These are phyloP conservation scores for Aspergillus clavatus DNA, from an alignment of 2,329 filamentous ascomycete genomes.

Conservation along the genomic window DNA sequence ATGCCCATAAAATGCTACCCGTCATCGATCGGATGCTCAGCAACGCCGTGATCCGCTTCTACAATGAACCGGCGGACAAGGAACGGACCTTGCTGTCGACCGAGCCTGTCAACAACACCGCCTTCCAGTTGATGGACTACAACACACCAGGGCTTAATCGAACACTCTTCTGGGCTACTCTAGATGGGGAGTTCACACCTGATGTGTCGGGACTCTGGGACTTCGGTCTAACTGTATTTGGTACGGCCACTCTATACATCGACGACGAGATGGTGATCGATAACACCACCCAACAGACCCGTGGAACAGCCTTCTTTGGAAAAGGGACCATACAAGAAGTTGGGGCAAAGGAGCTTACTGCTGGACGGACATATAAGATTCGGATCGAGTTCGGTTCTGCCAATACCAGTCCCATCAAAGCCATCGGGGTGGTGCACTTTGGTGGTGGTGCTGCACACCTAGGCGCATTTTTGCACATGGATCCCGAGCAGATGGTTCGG, in stretches of 20 bases:
- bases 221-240: slow-evolving; percentile 57
- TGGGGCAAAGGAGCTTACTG: slow-evolving; percentile 33
- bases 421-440: slow-evolving; percentile 19
- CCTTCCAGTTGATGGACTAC: slow-evolving; percentile 33
- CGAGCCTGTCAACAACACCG: slow-evolving; percentile 26
- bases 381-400: slow-evolving; percentile 27
- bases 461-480: slow-evolving; percentile 20
- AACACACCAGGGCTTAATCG: slow-evolving; percentile 25
- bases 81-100: slow-evolving; percentile 17
- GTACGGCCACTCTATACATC: slow-evolving; percentile 57
- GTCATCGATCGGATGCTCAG: slow-evolving; percentile 24
- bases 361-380: slow-evolving; percentile 29
- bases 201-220: slow-evolving; percentile 55
- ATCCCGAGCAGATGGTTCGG: slow-evolving; percentile 10
- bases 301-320: slow-evolving; percentile 60
- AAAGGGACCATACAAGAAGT: slow-evolving; percentile 58
- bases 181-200: slow-evolving; percentile 52
- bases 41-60: slow-evolving; percentile 23
- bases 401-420: slow-evolving; percentile 23
- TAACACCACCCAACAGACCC: slow-evolving; percentile 55
- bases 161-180: slow-evolving; percentile 48
- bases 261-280: slow-evolving; percentile 57
- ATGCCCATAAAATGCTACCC: slow-evolving; percentile 32
- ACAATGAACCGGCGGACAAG: slow-evolving; percentile 16
- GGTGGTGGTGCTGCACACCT: slow-evolving; percentile 23